These are phyloP conservation scores for Diaporthe sp. DNA, from an alignment of 2,329 filamentous ascomycete genomes.

Conservation along the genomic window DNA sequence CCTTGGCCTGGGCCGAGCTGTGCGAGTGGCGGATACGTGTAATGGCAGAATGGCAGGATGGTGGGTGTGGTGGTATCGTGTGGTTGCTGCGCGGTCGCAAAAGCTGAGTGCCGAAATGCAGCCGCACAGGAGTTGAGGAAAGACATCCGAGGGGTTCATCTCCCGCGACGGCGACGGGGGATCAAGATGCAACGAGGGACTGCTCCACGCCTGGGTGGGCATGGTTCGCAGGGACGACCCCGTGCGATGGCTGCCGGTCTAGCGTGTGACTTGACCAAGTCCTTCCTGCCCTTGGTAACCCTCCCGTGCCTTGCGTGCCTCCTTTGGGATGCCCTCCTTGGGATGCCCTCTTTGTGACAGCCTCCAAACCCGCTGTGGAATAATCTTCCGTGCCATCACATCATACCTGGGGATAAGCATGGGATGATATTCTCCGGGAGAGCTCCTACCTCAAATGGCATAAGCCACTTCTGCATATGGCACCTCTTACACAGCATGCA, in stretches of 20 bases:
- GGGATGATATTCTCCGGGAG: not conserved
- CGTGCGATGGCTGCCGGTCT: not conserved
- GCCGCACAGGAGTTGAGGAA: not conserved
- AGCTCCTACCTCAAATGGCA: slow-evolving; percentile 1
- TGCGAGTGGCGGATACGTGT: not conserved
- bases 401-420: not conserved
- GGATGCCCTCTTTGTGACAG: too few species aligned
- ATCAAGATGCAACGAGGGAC: not conserved
- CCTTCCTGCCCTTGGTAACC: too few species aligned
- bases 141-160: slow-evolving; percentile 14
- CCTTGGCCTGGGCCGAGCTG: not conserved
- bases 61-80: not conserved
- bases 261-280: not conserved
- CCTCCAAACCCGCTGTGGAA: not conserved
- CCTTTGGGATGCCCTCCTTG: too few species aligned
- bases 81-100: not conserved
- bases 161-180: not conserved
- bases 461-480: not conserved
- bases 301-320: too few species aligned
- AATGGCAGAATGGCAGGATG: not conserved
- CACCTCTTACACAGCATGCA: not conserved
- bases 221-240: slow-evolving; percentile 5
- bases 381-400: not conserved
- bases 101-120: not conserved
- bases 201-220: not conserved